Base-by-base conservation (phyloP, 225 moss, liverwort and hornwort species). In the Pseudisothecium myosuroides region DNA sequence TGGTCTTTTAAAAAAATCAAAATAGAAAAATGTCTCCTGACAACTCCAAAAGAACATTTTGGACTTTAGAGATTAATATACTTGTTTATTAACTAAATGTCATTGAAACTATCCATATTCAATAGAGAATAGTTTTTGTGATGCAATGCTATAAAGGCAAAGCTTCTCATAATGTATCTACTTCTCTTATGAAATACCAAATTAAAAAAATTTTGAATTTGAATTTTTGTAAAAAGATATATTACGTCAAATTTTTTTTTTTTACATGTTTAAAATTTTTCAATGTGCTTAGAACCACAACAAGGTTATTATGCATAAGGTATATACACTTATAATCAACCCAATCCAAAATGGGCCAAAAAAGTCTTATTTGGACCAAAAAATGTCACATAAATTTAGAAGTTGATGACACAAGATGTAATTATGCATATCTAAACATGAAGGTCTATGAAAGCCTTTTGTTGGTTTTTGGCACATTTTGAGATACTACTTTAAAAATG, bases 401-500 rank as follows among this genome's bases (percentile, higher is more conserved):
- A 39, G 5, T 18, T 39, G 28, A 58, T 39, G 11, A 12, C 2
- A 39, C 12, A 59, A 80, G 28, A 80, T 27, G 7, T 17, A 59
- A 80, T 1, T 27, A 11, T 39, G 12, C 7, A 58, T 66, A 79
- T 56, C 1, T 39, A 39, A 58, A 17, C 2, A 55, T 28, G 4
- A 8, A 1, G 39, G 2, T 27, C 12, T 26, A 28, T 17, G 0
- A 58, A 58, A 39, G 7, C 17, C 27, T 39, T 0, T 0, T 39
- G 2, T 39, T 79, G 11, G 1, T 58, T 58, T 79, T n/a, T 6
- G 0, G 10, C 5, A 12, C 18, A 39, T 0, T 0, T 0, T 39
- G 1, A 58, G 8, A 39, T 1, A 39, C 3, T 18, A 21, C 7
- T 80, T 39, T 28, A 1, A 58, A 59, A 39, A 59, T 18, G 27